Evolutionary conservation across 495 filamentous ascomycete genomes (phyloP).

Genomic region (Lophiotrema nucula): DNA sequence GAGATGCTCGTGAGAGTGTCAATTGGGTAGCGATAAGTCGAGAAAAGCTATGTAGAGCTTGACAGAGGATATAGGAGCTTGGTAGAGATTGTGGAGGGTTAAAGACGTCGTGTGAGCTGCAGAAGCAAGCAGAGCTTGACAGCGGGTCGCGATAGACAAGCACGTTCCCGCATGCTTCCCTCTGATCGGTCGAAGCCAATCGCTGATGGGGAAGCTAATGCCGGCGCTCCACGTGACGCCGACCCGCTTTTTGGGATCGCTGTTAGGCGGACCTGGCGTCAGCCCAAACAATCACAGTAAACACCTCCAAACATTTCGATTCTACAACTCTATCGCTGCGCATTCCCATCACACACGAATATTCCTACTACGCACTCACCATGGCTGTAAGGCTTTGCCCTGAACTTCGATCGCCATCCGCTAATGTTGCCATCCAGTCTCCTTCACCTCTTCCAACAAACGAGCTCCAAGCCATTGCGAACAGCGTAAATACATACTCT

Average conservation of each 20-base stretch:
- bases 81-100: too few species aligned
- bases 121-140: not conserved
- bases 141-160: not conserved
- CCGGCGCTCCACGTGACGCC: not conserved
- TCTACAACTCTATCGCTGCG: not conserved
- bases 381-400: not conserved
- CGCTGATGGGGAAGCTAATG: not conserved
- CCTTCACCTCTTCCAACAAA: constrained; percentile 55
- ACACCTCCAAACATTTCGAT: not conserved
- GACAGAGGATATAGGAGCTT: too few species aligned
- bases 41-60: not conserved
- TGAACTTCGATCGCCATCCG: not conserved
- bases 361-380: not conserved
- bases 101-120: too few species aligned
- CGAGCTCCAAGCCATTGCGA: constrained; percentile 79
- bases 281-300: not conserved
- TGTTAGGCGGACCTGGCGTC: not conserved
- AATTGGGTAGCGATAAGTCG: too few species aligned
- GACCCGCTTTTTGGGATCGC: not conserved
- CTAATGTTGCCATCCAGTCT: not conserved
- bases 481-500: constrained; percentile 58
- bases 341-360: not conserved
- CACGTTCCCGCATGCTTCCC: constrained; percentile 9
- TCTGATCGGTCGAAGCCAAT: constrained; percentile 23
- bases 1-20: not conserved